A percentile compares a stretch with the other conserved stretches of the same genome.
Evolutionary conservation across 345 rosid genomes (phyloP).

Genomic region (Barbarea vulgaris): DNA sequence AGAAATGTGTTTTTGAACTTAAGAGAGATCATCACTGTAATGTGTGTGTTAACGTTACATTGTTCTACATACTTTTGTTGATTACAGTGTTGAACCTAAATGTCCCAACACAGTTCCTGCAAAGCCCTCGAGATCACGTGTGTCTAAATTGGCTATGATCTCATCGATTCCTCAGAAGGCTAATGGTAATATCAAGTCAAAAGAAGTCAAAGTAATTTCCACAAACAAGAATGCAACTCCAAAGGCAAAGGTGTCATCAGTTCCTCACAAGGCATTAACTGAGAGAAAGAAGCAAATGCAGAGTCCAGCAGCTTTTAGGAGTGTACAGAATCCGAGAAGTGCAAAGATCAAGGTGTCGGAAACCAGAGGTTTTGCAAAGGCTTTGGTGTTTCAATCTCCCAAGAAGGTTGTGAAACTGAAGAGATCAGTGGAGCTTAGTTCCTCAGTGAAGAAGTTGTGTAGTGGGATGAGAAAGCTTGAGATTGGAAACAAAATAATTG

Average conservation of each 20-base stretch:
- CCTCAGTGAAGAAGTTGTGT: constrained; percentile 55
- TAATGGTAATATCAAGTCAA: constrained; percentile 33
- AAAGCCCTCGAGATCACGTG: constrained; percentile 67
- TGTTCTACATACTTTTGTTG: neutral
- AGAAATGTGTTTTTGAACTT: neutral
- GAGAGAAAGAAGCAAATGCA: constrained; percentile 48
- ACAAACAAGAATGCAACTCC: constrained; percentile 50
- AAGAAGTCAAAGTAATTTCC: constrained; percentile 44
- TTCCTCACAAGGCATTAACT: constrained; percentile 55
- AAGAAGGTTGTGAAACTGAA: constrained; percentile 60
- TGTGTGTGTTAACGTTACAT: constrained; percentile 3
- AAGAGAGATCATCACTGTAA: constrained; percentile 4
- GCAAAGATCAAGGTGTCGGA: constrained; percentile 43
- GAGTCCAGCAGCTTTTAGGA: constrained; percentile 57
- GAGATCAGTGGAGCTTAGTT: constrained; percentile 54
- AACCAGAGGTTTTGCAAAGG: constrained; percentile 51
- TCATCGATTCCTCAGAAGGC: constrained; percentile 67
- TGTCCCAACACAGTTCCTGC: constrained; percentile 88
- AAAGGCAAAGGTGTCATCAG: constrained; percentile 43
- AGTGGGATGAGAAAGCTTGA: constrained; percentile 73
- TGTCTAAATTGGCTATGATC: constrained; percentile 68
- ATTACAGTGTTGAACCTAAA: constrained; percentile 47
- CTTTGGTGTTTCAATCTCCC: constrained; percentile 84
- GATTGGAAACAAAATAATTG: constrained; percentile 51
- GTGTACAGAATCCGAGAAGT: constrained; percentile 64